Conservation (phyloP, 257 asterid species). For the Nicotiana obtusifolia region DNA sequence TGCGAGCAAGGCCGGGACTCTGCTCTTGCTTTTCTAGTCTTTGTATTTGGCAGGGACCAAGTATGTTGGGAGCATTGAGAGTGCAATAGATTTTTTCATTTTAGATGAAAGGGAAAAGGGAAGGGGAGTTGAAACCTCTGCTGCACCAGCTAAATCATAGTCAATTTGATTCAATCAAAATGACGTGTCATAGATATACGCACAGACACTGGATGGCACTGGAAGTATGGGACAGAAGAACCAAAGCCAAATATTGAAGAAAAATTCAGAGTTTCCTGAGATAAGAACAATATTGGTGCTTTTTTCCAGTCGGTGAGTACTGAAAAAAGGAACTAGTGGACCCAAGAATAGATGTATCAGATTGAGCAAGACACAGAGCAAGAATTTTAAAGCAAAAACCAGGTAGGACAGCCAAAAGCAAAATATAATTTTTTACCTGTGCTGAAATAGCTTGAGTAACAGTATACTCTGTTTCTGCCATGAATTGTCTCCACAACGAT, state of each 20-base stretch:
- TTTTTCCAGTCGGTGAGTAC: not conserved
- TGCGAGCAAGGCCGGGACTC: not conserved
- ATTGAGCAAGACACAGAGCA: not conserved
- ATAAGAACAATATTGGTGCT: not conserved
- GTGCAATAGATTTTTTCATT: not conserved
- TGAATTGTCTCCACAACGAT: slow-evolving; percentile 53
- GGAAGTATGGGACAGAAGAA: not conserved
- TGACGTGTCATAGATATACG: not conserved
- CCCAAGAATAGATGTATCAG: not conserved
- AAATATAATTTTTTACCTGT: slow-evolving; percentile 30
- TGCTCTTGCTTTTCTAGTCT: not conserved
- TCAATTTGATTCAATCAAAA: not conserved
- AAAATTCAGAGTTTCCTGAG: not conserved
- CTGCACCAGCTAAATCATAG: not conserved
- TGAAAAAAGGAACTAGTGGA: not conserved
- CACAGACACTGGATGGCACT: not conserved
- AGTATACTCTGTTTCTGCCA: slow-evolving; percentile 48
- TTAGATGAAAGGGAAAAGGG: not conserved
- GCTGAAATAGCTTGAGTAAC: slow-evolving; percentile 56
- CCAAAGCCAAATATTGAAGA: not conserved
- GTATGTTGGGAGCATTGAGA: not conserved
- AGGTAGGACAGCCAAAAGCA: not conserved
- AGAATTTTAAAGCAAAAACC: not conserved
- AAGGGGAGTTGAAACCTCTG: not conserved
- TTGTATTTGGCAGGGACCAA: not conserved